Evolutionary conservation across 1,284 basidiomycete species (phyloP).

Genomic region (Schizophyllum amplum): DNA sequence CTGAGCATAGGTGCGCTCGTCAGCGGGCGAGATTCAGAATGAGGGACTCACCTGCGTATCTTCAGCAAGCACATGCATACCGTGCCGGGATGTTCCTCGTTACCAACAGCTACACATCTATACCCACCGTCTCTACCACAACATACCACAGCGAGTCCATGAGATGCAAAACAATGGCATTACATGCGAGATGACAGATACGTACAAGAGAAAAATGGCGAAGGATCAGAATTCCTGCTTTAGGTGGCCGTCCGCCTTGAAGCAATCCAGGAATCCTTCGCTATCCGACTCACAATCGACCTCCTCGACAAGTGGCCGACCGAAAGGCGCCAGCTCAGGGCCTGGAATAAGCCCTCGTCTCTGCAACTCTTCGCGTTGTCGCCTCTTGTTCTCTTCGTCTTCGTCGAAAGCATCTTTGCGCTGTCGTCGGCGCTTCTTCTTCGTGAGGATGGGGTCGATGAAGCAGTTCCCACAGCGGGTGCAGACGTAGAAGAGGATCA

Average conservation of each 20-base stretch:
- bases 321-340: not conserved
- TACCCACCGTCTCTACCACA: not conserved
- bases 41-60: not conserved
- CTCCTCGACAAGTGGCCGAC: not conserved
- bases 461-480: conserved; percentile 78
- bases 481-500: conserved; percentile 92
- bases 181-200: not conserved
- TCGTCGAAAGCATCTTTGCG: not conserved
- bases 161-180: too few species aligned
- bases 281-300: not conserved
- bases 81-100: not conserved
- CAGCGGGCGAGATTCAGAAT: not conserved
- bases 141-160: not conserved
- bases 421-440: not conserved
- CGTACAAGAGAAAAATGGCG: not conserved
- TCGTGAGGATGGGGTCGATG: conserved; percentile 44
- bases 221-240: not conserved
- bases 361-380: not conserved
- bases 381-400: not conserved
- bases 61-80: too few species aligned
- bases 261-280: not conserved
- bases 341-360: not conserved
- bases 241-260: not conserved
- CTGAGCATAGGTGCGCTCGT: not conserved
- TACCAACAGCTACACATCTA: not conserved